phyloP scores from a whole-genome alignment of 2,329 filamentous ascomycete genomes.

The Ophiognomonia clavigignenti-juglandacearum region DNA sequence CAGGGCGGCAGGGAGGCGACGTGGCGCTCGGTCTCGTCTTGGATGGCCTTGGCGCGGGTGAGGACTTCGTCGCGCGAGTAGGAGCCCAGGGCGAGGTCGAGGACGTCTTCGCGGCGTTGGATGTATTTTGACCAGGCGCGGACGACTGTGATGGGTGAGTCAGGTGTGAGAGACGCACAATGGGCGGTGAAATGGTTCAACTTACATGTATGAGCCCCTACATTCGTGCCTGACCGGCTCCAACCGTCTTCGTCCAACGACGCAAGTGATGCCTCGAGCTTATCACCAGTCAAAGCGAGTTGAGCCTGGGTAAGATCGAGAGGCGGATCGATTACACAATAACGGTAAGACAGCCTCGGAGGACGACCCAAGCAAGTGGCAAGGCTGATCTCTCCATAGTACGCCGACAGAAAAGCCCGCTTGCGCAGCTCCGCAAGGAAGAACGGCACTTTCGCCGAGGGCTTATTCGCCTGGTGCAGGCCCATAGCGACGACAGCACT shows the following conservation, averaged over 20 bases:
- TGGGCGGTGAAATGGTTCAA: not conserved
- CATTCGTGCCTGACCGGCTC: conserved; percentile 19
- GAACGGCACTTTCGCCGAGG: conserved; percentile 25
- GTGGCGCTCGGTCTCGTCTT: conserved; percentile 18
- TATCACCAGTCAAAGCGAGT: conserved; percentile 22
- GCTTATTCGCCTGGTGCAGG: conserved; percentile 26
- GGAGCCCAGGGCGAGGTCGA: conserved; percentile 27
- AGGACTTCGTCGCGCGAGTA: conserved; percentile 27
- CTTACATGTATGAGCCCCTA: conserved; percentile 19
- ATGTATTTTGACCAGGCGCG: conserved; percentile 23
- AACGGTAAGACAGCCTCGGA: conserved; percentile 27
- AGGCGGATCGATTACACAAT: conserved; percentile 25
- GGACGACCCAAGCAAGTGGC: conserved; percentile 29
- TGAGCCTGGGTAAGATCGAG: conserved; percentile 25
- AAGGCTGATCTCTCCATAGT: conserved; percentile 26
- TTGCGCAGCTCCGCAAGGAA: conserved; percentile 28
- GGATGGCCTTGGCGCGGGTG: conserved; percentile 15
- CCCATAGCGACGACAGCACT: conserved; percentile 27
- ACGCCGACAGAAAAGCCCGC: conserved; percentile 21
- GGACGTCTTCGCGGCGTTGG: conserved; percentile 27
- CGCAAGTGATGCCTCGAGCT: conserved; percentile 22
- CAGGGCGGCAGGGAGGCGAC: conserved; percentile 23
- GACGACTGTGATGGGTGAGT: conserved; percentile 3
- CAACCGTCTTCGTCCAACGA: conserved; percentile 26
- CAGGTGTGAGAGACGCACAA: not conserved